Percentiles rank a stretch among this genome's conserved stretches.
phyloP scores from a whole-genome alignment of 2,329 filamentous ascomycete species.

The Cladobotryum mycophilum region DNA sequence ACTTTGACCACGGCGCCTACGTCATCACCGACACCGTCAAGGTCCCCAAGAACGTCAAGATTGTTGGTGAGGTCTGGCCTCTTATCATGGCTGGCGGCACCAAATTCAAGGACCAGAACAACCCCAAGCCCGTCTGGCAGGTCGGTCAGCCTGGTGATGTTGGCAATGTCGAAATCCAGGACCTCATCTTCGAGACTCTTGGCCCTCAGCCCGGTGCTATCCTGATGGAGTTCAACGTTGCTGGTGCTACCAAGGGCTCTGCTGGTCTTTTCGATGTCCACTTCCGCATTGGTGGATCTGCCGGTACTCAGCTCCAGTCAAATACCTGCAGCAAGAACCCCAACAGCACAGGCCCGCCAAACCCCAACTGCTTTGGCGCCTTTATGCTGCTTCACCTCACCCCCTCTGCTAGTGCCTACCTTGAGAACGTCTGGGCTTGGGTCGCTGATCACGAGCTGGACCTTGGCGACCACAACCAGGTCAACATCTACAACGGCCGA shows the following conservation, averaged over 20 bases:
- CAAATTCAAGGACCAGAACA: conserved; percentile 65
- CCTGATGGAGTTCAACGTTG: conserved; percentile 86
- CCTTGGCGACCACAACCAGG: conserved; percentile 63
- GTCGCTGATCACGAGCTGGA: conserved; percentile 88
- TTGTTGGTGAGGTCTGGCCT: conserved; percentile 88
- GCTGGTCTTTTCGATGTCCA: conserved; percentile 94
- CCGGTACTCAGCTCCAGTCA: conserved; percentile 76
- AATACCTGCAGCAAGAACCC: conserved; percentile 75
- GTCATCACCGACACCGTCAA: conserved; percentile 63
- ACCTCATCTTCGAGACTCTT: conserved; percentile 77
- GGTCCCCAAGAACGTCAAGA: conserved; percentile 73
- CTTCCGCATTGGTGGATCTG: conserved; percentile 81
- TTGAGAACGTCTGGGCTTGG: conserved; percentile 91
- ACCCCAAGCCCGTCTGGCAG: conserved; percentile 80
- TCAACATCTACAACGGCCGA: conserved; percentile 83
- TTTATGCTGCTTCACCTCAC: conserved; percentile 66
- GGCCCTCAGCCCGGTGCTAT: conserved; percentile 83
- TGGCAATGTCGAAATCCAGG: conserved; percentile 79
- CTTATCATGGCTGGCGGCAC: conserved; percentile 77
- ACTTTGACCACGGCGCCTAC: conserved; percentile 71
- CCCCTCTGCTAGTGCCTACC: conserved; percentile 58
- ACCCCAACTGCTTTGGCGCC: conserved; percentile 64
- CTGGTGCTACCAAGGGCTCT: conserved; percentile 57
- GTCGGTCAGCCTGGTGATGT: conserved; percentile 71
- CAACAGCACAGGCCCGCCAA: conserved; percentile 51